Evolutionary conservation across 192 early-diverging fungal genomes (phyloP).

Genomic region (Backusella liffmaniae): DNA sequence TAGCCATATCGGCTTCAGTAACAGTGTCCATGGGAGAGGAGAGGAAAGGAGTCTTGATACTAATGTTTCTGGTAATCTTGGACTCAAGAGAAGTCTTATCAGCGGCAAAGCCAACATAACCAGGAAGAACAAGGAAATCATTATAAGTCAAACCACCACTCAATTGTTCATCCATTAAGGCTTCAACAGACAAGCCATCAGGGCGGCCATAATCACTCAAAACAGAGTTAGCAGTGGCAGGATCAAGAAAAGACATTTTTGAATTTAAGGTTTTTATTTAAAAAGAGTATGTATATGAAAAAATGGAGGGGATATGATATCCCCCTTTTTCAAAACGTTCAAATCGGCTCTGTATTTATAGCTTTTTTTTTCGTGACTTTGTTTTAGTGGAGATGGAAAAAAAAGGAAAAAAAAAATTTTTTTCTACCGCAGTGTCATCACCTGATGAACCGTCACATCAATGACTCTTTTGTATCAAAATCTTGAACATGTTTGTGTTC

Average conservation of each 20-base stretch:
- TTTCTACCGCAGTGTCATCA: neutral
- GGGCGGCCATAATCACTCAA: conserved; percentile 30
- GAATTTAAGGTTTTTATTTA: conserved; percentile 2
- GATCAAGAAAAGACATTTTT: conserved; percentile 7
- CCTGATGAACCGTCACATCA: conserved; percentile 4
- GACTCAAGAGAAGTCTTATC: conserved; percentile 76
- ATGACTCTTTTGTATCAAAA: neutral
- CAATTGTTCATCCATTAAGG: conserved; percentile 78
- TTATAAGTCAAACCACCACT: conserved; percentile 96
- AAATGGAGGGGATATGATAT: conserved; percentile 7
- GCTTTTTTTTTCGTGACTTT: neutral
- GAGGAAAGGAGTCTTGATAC: conserved; percentile 90
- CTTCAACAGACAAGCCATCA: conserved; percentile 84
- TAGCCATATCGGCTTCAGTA: conserved; percentile 96
- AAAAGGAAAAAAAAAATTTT: neutral
- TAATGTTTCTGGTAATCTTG: conserved; percentile 88
- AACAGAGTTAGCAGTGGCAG: neutral
- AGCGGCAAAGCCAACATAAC: conserved; percentile 94
- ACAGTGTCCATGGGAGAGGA: conserved; percentile 99
- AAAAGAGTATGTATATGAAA: conserved; percentile 2
- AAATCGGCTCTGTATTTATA: neutral
- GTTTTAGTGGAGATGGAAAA: neutral
- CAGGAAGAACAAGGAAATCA: conserved; percentile 95
- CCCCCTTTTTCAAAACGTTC: neutral
- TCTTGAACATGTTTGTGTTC: neutral